Conservation (phyloP, 2,329 filamentous ascomycete species). For the Pezizomycotina sp. region DNA sequence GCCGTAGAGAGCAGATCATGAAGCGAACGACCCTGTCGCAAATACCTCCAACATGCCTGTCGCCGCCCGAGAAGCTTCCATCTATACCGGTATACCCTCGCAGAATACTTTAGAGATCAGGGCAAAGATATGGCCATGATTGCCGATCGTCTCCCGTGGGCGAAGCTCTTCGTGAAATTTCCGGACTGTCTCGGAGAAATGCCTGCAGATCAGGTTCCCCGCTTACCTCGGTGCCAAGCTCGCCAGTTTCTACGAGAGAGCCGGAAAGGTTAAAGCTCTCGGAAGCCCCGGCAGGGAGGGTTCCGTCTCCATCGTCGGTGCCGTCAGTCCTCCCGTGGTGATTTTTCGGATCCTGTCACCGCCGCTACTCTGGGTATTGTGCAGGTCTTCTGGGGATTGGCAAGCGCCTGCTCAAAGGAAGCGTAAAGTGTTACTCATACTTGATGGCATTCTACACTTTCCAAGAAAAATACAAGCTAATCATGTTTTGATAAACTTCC, state of each 20-base stretch:
- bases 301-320: slow-evolving; percentile 93
- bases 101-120: slow-evolving; percentile 94
- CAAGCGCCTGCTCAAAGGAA: slow-evolving; percentile 20
- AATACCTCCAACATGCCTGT: slow-evolving; percentile 99
- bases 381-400: slow-evolving; percentile 87
- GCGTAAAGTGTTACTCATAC: slow-evolving; percentile 7
- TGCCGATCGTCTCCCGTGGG: slow-evolving; percentile 98
- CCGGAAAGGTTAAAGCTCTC: slow-evolving; percentile 67
- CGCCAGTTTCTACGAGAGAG: slow-evolving; percentile 97
- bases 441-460: background rate
- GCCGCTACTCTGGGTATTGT: slow-evolving; percentile 87
- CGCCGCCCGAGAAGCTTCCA: slow-evolving; percentile 92
- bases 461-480: background rate
- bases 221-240: slow-evolving; percentile 93
- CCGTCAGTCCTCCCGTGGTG: slow-evolving; percentile 91
- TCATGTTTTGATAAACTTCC: background rate
- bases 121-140: slow-evolving; percentile 98
- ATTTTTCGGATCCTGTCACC: slow-evolving; percentile 97
- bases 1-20: slow-evolving; percentile 97
- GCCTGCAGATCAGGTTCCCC: slow-evolving; percentile 98
- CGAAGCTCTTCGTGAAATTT: slow-evolving; percentile 95
- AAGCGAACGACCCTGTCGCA: slow-evolving; percentile 97
- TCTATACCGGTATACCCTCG: slow-evolving; percentile 94
- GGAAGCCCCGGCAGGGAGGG: slow-evolving; percentile 78
- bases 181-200: slow-evolving; percentile 97